Percentiles rank a stretch among this genome's conserved stretches.
phyloP scores from a whole-genome alignment of 208 protist species.

The Crithidia thermophila region DNA sequence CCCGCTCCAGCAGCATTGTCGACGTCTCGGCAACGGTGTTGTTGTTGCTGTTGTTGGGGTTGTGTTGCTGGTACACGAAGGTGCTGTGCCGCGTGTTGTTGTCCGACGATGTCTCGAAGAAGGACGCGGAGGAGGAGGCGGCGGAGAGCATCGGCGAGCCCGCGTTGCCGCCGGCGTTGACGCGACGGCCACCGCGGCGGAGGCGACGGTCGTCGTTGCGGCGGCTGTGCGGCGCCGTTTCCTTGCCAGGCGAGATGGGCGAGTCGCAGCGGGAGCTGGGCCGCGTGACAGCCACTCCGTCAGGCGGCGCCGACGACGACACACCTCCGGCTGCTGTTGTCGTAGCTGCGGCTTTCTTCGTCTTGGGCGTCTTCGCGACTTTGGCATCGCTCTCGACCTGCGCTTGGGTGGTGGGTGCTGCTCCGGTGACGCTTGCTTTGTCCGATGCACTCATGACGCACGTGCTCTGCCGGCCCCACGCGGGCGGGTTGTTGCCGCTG shows the following conservation, averaged over 20 bases:
- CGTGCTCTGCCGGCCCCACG: slow-evolving; percentile 4
- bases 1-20: not conserved
- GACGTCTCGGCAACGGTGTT: not conserved
- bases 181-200: not conserved
- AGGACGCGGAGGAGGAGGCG: not conserved
- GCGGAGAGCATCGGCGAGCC: too few species aligned
- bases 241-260: not conserved
- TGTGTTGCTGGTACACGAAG: slow-evolving; percentile 12
- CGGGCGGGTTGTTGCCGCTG: not conserved
- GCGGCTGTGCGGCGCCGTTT: not conserved
- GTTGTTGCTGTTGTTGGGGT: slow-evolving; percentile 5
- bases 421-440: not conserved
- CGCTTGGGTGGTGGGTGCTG: not conserved
- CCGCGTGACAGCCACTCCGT: not conserved
- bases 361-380: not conserved
- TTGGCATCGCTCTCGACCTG: not conserved
- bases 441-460: not conserved
- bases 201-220: not conserved
- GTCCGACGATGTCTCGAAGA: not conserved
- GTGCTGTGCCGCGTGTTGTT: slow-evolving; percentile 13
- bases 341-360: not conserved
- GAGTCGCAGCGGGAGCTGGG: slow-evolving; percentile 12
- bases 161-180: not conserved
- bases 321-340: too few species aligned
- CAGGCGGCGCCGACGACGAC: not conserved